Evolutionary conservation across 2,329 filamentous ascomycete genomes (phyloP).

Genomic region (Knufia fluminis): DNA sequence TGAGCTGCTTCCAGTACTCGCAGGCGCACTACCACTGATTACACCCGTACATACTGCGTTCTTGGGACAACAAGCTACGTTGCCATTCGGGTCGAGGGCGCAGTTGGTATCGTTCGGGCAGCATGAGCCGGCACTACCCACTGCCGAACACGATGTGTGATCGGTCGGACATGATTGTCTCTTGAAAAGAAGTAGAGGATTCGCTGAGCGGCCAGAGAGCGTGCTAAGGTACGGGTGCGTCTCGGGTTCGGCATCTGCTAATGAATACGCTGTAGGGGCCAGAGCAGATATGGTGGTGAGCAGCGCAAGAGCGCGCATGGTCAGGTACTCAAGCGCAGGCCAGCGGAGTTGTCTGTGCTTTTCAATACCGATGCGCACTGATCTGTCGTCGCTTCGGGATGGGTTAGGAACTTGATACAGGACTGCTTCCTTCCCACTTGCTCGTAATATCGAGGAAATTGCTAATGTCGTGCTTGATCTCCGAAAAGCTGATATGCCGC

Average conservation of each 20-base stretch:
- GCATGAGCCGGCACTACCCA: constrained; percentile 47
- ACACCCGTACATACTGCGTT: constrained; percentile 50
- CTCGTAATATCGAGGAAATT: neutral
- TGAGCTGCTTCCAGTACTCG: neutral
- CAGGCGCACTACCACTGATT: constrained; percentile 29
- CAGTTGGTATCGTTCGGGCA: constrained; percentile 46
- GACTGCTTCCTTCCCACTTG: no score
- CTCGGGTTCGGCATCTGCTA: neutral
- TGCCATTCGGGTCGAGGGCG: constrained; percentile 45
- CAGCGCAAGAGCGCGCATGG: constrained; percentile 9
- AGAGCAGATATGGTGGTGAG: neutral
- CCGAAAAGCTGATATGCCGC: neutral
- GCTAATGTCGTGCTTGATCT: neutral
- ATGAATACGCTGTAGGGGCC: neutral
- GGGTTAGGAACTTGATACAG: no score
- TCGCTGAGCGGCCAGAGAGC: neutral
- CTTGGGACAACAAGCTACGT: constrained; percentile 54
- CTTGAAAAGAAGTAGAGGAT: constrained; percentile 13
- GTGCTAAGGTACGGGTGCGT: neutral
- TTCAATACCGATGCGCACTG: neutral
- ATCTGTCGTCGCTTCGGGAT: neutral
- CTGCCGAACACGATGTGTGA: constrained; percentile 44
- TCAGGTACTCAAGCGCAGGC: neutral
- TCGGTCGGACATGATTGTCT: constrained; percentile 38
- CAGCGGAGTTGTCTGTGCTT: neutral